Evolutionary conservation across 2,329 filamentous ascomycete species (phyloP).

Genomic region (Helotiales sp.): DNA sequence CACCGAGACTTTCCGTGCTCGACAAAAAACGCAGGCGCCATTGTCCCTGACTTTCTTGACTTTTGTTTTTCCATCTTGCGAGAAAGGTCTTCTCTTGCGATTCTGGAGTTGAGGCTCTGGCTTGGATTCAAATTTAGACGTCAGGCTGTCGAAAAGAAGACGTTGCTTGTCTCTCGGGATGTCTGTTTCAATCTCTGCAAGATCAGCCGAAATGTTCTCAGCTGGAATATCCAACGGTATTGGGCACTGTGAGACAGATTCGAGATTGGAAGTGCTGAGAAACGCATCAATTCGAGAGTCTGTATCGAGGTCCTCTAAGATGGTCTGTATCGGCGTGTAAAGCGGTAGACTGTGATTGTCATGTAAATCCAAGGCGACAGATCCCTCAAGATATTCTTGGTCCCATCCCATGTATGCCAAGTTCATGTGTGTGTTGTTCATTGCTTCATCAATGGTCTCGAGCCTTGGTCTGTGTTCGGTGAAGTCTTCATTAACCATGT

Average conservation of each 20-base stretch:
- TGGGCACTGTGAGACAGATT: neutral
- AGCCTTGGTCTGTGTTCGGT: neutral
- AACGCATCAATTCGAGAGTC: neutral
- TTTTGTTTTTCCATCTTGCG: slow-evolving; percentile 14
- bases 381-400: neutral
- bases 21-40: slow-evolving; percentile 18
- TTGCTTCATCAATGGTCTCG: neutral
- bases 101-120: slow-evolving; percentile 4
- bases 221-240: neutral
- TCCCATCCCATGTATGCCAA: neutral
- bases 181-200: neutral
- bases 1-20: slow-evolving; percentile 20
- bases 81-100: slow-evolving; percentile 18
- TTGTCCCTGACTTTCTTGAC: slow-evolving; percentile 15
- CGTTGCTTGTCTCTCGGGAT: neutral
- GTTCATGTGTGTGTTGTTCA: neutral
- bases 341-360: neutral
- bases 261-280: neutral
- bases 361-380: neutral
- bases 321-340: neutral
- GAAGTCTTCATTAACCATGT: too few relatives aligned
- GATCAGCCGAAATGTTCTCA: neutral
- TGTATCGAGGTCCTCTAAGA: neutral
- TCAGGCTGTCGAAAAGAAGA: slow-evolving; percentile 5
- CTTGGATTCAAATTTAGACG: slow-evolving; percentile 12